These are phyloP conservation scores for Sphagnum tenellum DNA, from an alignment of 225 moss, liverwort and hornwort genomes.

Conservation along the genomic window DNA sequence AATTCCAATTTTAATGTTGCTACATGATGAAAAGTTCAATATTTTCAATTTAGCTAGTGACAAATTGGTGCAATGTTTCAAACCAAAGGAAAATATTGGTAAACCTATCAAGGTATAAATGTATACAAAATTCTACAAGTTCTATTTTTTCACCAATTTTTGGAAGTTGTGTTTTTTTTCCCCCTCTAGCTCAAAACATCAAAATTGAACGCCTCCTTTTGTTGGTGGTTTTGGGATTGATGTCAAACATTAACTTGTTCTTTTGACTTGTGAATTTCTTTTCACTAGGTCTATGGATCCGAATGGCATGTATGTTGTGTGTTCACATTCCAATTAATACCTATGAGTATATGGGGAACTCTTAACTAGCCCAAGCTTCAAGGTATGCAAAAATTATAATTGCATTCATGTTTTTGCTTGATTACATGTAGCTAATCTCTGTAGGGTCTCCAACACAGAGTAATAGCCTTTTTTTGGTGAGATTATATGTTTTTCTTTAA, in stretches of 20 bases:
- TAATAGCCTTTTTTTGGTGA: too few species aligned
- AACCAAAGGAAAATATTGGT: slow-evolving; percentile 64
- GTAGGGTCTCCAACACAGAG: too few species aligned
- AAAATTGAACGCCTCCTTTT: too few species aligned
- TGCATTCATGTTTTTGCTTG: slow-evolving; percentile 62
- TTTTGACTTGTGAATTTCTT: too few species aligned
- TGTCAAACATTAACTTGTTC: too few species aligned
- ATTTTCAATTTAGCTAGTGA: slow-evolving; percentile 58
- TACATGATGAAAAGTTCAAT: slow-evolving; percentile 67
- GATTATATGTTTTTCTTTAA: too few species aligned
- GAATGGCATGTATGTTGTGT: slow-evolving; percentile 62
- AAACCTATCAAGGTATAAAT: slow-evolving; percentile 74
- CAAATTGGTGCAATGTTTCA: slow-evolving; percentile 56
- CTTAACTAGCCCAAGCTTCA: slow-evolving; percentile 50
- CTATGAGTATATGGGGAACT: slow-evolving; percentile 71
- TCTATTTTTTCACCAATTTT: too few species aligned
- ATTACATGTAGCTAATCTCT: slow-evolving; percentile 63
- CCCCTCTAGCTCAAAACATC: too few species aligned
- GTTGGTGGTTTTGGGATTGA: too few species aligned
- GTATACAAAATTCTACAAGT: too few species aligned
- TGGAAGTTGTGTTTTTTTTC: too few species aligned
- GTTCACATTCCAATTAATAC: slow-evolving; percentile 63
- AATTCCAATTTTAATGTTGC: background rate
- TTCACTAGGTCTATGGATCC: slow-evolving; percentile 54
- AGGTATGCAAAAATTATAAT: slow-evolving; percentile 68